Evolutionary conservation across 371 early-diverging fungal species (phyloP).

Genomic region (Syncephalastrum racemosum): DNA sequence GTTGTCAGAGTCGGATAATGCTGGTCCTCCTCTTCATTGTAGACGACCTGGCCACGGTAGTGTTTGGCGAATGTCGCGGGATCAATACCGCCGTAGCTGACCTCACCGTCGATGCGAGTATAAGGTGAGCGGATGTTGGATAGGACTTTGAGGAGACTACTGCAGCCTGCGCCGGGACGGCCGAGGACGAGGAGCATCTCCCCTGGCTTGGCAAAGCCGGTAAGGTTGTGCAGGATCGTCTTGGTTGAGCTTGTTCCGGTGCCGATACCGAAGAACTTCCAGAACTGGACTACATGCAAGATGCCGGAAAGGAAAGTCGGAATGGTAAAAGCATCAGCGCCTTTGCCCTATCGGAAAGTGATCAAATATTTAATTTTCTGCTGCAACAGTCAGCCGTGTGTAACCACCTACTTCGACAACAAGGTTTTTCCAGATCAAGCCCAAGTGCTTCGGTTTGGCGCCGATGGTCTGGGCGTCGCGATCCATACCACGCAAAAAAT

Average conservation of each 20-base stretch:
- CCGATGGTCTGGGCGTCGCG: conserved; percentile 13
- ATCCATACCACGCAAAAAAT: conserved; percentile 12
- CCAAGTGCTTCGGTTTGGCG: conserved; percentile 26
- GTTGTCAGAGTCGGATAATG: conserved; percentile 52
- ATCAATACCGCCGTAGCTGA: conserved; percentile 43
- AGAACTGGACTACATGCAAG: background rate
- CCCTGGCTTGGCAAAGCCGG: conserved; percentile 46
- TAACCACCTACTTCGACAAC: conserved; percentile 23
- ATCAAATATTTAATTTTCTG: background rate
- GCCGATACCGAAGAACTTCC: conserved; percentile 9
- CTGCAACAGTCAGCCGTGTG: too few species aligned
- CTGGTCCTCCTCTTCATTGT: conserved; percentile 52
- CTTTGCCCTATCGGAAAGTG: background rate
- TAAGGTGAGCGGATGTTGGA: conserved; percentile 44
- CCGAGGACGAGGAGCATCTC: conserved; percentile 60
- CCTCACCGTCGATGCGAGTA: conserved; percentile 35
- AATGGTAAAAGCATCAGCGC: background rate
- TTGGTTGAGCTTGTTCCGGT: background rate
- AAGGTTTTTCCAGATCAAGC: conserved; percentile 32
- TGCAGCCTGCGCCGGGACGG: conserved; percentile 54
- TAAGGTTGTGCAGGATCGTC: conserved; percentile 30
- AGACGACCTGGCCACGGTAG: conserved; percentile 49
- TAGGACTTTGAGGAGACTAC: conserved; percentile 45
- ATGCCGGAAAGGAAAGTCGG: conserved; percentile 3
- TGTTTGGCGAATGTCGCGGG: conserved; percentile 32